Base-by-base conservation (phyloP, 176 grass and related monocot species). In the Musa troglodytarum region DNA sequence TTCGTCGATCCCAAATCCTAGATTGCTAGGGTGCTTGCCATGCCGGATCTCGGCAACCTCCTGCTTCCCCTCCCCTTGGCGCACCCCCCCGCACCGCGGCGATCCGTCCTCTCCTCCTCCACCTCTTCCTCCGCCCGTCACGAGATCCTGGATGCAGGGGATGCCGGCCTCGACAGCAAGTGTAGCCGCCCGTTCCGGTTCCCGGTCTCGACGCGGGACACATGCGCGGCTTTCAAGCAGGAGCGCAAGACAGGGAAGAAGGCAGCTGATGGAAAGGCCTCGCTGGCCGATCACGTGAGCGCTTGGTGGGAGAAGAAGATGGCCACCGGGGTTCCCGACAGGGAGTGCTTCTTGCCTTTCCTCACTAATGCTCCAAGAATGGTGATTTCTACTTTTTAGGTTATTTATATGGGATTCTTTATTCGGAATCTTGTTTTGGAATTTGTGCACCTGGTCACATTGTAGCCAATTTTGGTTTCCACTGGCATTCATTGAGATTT, bases 281-380 rank as follows among this genome's bases (percentile, higher is more conserved):
- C 63, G 22, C 81, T 92, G 1, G 81, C 77, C 26, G 82, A 83
- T 9, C 75, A 78, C 72, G 74, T 81, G 58, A 78, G 68, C 74
- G 84, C 75, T 49, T 93, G 90, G 90, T 29, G 25, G 50, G 82
- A 81, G 75, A 93, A 58, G 90, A 93, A 87, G 85, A 68, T 70
- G 15, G 84, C 65, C 9, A 10, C 77, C 9, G 87, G 90, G 22
- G 61, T 81, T 65, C 80, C 84, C 6, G 7, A 22, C 4, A 10
- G 49, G 52, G 79, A 78, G 70, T 93, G 87, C 21, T 74, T 69
- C 58, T 81, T 93, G 53, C 90, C 87, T 49, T 93, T 93, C 54
- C 80, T 93, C 66, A 89, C 74, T 20, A 81, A 83, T 9, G 80
- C 77, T 16, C 82, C 84, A 26, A 93, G 66, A 76, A 80, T 76